A percentile compares a stretch with the other conserved stretches of the same genome.
These are phyloP conservation scores for Rhodomyrtus tomentosa DNA, from an alignment of 345 rosid genomes.

Conservation along the genomic window DNA sequence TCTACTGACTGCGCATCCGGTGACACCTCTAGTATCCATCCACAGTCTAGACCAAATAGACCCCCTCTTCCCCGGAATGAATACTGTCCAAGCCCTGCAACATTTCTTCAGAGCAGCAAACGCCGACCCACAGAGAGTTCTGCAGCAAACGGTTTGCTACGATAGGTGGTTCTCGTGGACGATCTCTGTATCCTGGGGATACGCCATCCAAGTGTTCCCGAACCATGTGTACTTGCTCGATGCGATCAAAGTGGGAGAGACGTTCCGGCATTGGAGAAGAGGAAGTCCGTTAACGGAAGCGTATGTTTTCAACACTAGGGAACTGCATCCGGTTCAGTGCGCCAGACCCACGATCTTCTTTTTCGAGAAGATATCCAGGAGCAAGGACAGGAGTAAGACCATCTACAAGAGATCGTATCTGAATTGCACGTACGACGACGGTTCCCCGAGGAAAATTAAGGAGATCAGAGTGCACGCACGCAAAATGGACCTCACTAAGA, in stretches of 20 bases:
- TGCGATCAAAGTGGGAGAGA: slow-evolving; percentile 30
- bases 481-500: slow-evolving; percentile 35
- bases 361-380: slow-evolving; percentile 28
- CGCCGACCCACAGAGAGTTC: slow-evolving; percentile 49
- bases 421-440: slow-evolving; percentile 36
- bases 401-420: slow-evolving; percentile 37
- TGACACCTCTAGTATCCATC: slow-evolving; percentile 60
- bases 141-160: slow-evolving; percentile 74
- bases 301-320: slow-evolving; percentile 50
- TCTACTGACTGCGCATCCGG: slow-evolving; percentile 59
- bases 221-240: slow-evolving; percentile 32
- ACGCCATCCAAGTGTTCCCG: slow-evolving; percentile 51
- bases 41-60: slow-evolving; percentile 53
- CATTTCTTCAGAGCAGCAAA: slow-evolving; percentile 46
- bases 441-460: slow-evolving; percentile 48
- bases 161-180: slow-evolving; percentile 82
- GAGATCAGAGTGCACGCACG: slow-evolving; percentile 53
- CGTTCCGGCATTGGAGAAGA: slow-evolving; percentile 57
- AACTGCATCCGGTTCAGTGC: slow-evolving; percentile 43
- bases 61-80: slow-evolving; percentile 72
- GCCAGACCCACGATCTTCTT: slow-evolving; percentile 59
- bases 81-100: slow-evolving; percentile 24
- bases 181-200: slow-evolving; percentile 78
- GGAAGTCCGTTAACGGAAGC: slow-evolving; percentile 12
- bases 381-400: slow-evolving; percentile 15